A percentile compares a stretch with the other conserved stretches of the same genome.
Evolutionary conservation across 371 early-diverging fungal genomes (phyloP).

Genomic region (Apophysomyces ossiformis): DNA sequence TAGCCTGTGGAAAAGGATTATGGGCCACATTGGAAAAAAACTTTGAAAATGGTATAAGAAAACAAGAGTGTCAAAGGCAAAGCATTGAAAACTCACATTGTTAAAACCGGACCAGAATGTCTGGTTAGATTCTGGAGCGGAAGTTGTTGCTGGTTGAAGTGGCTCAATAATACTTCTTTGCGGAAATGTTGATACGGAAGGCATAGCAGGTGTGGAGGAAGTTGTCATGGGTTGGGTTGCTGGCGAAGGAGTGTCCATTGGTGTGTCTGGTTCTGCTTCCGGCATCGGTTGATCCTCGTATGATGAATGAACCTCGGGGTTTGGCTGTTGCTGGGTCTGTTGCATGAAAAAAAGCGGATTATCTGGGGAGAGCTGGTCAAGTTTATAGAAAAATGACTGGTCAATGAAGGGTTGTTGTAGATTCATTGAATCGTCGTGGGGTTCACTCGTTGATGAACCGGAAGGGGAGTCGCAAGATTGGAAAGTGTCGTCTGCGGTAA

Average conservation of each 20-base stretch:
- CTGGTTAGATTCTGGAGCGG: constrained; percentile 24
- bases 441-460: constrained; percentile 27
- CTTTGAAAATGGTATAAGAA: constrained; percentile 19
- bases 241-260: constrained; percentile 22
- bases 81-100: constrained; percentile 29
- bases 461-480: constrained; percentile 30
- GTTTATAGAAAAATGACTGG: constrained; percentile 41
- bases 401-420: constrained; percentile 40
- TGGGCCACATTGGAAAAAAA: constrained; percentile 55
- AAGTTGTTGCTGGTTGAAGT: constrained; percentile 20
- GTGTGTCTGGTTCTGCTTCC: background rate
- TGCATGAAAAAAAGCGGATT: constrained; percentile 43
- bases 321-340: constrained; percentile 24
- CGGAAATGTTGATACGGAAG: constrained; percentile 5
- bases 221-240: constrained; percentile 1
- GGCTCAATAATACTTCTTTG: constrained; percentile 16
- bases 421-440: constrained; percentile 30
- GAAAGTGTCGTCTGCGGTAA: constrained; percentile 16
- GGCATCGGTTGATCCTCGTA: constrained; percentile 6
- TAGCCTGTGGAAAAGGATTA: constrained; percentile 52
- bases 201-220: constrained; percentile 5
- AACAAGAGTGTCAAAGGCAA: background rate
- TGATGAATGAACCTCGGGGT: constrained; percentile 16
- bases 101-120: constrained; percentile 52
- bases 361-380: constrained; percentile 41